A percentile compares a stretch with the other conserved stretches of the same genome.
Evolutionary conservation across 179 eudicot species (phyloP).

Genomic region (Kewa caespitosa): DNA sequence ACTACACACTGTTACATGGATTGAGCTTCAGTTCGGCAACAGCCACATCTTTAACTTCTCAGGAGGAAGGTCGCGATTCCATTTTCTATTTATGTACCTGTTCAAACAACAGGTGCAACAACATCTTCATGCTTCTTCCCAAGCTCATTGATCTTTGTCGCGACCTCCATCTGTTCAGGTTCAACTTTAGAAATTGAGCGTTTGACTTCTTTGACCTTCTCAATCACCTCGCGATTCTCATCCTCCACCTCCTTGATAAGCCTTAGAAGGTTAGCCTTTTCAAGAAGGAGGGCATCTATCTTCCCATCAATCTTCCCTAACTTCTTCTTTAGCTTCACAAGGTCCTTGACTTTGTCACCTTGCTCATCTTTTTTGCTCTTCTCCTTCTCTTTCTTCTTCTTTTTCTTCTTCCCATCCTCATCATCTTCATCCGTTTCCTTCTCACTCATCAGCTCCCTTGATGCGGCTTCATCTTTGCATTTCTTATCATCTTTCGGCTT

Average conservation of each 20-base stretch:
- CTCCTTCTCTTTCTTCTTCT: too few species aligned
- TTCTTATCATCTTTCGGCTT: too few species aligned
- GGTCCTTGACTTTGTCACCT: constrained; percentile 46
- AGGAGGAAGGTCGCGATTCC: background rate
- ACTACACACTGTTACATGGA: background rate
- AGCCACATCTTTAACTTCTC: constrained; percentile 14
- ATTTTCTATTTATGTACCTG: constrained; percentile 6
- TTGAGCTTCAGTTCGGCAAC: constrained; percentile 14
- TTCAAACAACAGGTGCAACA: background rate
- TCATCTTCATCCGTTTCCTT: too few species aligned
- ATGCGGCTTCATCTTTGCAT: too few species aligned
- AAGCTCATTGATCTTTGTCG: background rate
- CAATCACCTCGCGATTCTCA: constrained; percentile 34
- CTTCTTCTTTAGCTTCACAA: constrained; percentile 55
- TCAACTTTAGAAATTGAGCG: constrained; percentile 17
- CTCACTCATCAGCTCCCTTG: too few species aligned
- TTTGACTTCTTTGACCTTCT: constrained; percentile 37
- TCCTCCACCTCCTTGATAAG: constrained; percentile 58
- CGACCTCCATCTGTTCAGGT: constrained; percentile 14
- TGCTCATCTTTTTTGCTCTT: constrained; percentile 38
- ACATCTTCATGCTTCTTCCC: background rate
- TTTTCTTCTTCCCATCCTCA: too few species aligned
- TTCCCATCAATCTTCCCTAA: constrained; percentile 62
- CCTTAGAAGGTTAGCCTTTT: constrained; percentile 55
- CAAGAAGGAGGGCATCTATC: constrained; percentile 60